Evolutionary conservation across 2,329 filamentous ascomycete genomes (phyloP).

Genomic region (Cladorrhinum sp.): DNA sequence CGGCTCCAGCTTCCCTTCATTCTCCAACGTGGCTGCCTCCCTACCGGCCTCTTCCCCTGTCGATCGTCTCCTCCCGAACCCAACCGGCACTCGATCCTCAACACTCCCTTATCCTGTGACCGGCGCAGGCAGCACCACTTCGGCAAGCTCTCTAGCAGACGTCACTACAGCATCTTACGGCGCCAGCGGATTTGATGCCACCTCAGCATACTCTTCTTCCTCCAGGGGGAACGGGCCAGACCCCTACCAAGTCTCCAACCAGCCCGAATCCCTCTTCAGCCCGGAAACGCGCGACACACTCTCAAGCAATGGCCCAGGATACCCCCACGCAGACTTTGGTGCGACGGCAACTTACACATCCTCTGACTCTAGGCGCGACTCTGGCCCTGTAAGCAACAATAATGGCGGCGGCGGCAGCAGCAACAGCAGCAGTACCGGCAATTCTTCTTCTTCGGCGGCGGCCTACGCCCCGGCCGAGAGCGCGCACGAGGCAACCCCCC

Average conservation of each 20-base stretch:
- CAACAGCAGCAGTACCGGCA: background rate
- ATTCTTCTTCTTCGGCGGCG: background rate
- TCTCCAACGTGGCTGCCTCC: conserved; percentile 42
- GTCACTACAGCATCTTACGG: conserved; percentile 29
- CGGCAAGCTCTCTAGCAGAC: conserved; percentile 25
- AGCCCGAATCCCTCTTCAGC: conserved; percentile 26
- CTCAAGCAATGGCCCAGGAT: conserved; percentile 27
- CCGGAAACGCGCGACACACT: conserved; percentile 28
- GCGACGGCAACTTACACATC: conserved; percentile 28
- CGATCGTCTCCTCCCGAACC: conserved; percentile 37
- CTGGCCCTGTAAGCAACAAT: too few relatives aligned
- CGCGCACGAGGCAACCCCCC: background rate
- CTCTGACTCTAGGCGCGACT: conserved; percentile 27
- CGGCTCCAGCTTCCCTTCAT: conserved; percentile 37
- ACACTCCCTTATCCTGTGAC: conserved; percentile 28
- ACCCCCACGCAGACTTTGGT: conserved; percentile 27
- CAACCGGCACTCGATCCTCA: conserved; percentile 32
- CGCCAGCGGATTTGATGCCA: conserved; percentile 20
- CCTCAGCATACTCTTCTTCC: conserved; percentile 14
- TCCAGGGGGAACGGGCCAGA: conserved; percentile 8
- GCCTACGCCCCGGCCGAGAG: background rate
- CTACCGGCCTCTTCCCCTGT: conserved; percentile 34
- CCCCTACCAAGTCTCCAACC: conserved; percentile 20
- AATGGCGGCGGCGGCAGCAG: background rate
- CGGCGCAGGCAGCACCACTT: background rate